Conservation (phyloP, 1,284 basidiomycete genomes). For the Cystobasidium pallidum region DNA sequence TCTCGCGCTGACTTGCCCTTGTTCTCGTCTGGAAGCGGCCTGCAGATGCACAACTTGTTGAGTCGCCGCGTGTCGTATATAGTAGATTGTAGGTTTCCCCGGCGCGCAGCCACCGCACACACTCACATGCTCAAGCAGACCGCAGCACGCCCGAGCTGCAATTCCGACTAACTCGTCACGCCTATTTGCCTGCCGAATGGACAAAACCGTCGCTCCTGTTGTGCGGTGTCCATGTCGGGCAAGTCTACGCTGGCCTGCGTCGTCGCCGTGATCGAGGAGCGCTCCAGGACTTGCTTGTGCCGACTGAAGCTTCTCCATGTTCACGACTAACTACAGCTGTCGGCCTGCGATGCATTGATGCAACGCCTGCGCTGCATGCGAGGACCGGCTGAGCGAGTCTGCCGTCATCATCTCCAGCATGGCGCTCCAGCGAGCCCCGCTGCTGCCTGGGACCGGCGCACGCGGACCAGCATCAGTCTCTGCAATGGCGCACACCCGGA, state of each 20-base stretch:
- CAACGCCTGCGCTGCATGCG: not conserved
- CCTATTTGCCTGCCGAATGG: not conserved
- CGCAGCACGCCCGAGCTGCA: not conserved
- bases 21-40: conserved; percentile 36
- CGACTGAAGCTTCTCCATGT: not conserved
- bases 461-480: not conserved
- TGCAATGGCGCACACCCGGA: conserved; percentile 12
- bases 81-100: too few relatives aligned
- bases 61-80: too few relatives aligned
- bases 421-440: not conserved
- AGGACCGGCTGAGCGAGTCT: not conserved
- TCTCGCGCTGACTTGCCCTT: conserved; percentile 27
- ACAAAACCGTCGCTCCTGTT: not conserved
- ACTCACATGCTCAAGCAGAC: not conserved
- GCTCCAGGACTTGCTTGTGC: not conserved
- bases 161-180: not conserved
- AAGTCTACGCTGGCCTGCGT: not conserved
- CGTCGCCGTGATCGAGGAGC: not conserved
- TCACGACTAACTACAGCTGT: not conserved
- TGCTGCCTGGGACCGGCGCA: conserved; percentile 13
- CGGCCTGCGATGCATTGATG: not conserved
- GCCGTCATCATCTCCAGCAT: not conserved
- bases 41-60: too few relatives aligned
- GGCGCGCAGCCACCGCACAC: too few relatives aligned
- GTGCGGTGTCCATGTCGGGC: conserved; percentile 2